Evolutionary conservation across 306 rosid species (phyloP).

Genomic region (Aeschynomene evenia): DNA sequence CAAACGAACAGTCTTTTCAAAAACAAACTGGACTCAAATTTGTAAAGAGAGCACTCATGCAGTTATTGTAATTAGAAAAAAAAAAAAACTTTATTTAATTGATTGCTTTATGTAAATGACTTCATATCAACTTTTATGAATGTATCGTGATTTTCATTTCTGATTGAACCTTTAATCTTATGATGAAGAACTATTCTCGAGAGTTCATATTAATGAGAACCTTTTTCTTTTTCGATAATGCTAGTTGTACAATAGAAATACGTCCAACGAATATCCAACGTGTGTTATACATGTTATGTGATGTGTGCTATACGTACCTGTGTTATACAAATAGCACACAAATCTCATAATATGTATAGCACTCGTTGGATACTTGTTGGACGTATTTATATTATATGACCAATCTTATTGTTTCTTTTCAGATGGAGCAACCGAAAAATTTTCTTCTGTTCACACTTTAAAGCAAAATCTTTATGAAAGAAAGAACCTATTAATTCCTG

Average conservation of each 20-base stretch:
- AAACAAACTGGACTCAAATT: background rate
- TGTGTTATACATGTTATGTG: too few species aligned
- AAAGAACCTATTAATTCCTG: background rate
- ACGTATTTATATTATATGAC: too few species aligned
- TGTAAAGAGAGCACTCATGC: background rate
- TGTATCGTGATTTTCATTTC: background rate
- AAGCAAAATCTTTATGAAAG: background rate
- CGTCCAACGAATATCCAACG: too few species aligned
- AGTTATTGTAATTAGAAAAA: background rate
- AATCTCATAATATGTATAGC: too few species aligned
- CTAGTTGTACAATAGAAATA: too few species aligned
- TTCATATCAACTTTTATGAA: background rate
- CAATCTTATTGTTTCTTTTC: too few species aligned
- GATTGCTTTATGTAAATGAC: background rate
- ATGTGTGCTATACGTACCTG: too few species aligned
- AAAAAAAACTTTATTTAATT: background rate
- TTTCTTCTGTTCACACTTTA: constrained; percentile 30
- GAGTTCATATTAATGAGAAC: background rate
- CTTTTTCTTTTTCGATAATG: too few species aligned
- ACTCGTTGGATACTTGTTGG: too few species aligned
- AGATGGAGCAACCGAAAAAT: constrained; percentile 2
- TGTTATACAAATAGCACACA: too few species aligned
- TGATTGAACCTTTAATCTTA: background rate
- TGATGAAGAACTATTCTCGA: background rate
- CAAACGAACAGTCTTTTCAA: background rate